Percentiles rank a stretch among this genome's conserved stretches.
phyloP scores from a whole-genome alignment of 2,329 filamentous ascomycete genomes.

The Xylaria sp. region DNA sequence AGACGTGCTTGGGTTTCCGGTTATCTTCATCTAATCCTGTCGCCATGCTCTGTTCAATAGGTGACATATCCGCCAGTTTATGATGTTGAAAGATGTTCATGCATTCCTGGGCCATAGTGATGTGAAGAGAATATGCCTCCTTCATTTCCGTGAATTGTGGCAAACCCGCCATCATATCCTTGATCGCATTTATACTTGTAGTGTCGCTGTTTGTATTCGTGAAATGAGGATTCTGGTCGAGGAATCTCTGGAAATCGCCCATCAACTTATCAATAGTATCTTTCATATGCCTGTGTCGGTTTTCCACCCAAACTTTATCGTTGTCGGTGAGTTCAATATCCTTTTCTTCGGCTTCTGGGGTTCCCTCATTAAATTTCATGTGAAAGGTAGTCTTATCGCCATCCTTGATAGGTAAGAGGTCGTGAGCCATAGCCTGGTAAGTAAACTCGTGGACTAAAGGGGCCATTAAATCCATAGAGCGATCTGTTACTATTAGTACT shows the following conservation, averaged over 20 bases:
- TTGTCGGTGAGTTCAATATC: constrained; percentile 92
- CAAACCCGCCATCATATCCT: constrained; percentile 95
- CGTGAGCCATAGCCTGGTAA: constrained; percentile 98
- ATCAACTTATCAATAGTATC: constrained; percentile 95
- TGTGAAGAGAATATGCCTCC: constrained; percentile 90
- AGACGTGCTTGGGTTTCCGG: constrained; percentile 88
- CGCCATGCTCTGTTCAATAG: constrained; percentile 88
- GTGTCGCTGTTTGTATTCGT: constrained; percentile 76
- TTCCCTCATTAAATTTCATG: constrained; percentile 80
- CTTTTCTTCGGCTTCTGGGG: constrained; percentile 77
- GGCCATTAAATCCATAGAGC: constrained; percentile 90
- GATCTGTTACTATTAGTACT: constrained; percentile 86
- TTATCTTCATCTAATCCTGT: constrained; percentile 94
- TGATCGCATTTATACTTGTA: constrained; percentile 87
- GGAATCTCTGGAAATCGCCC: constrained; percentile 91
- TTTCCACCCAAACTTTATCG: constrained; percentile 95
- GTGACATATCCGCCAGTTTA: constrained; percentile 87
- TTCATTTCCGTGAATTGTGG: constrained; percentile 97
- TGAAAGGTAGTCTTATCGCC: constrained; percentile 88
- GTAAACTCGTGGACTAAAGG: constrained; percentile 96
- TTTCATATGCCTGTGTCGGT: constrained; percentile 96
- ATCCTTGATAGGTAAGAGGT: constrained; percentile 88
- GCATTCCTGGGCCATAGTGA: constrained; percentile 96
- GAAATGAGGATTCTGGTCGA: constrained; percentile 92
- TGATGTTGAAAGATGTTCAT: constrained; percentile 91